Evolutionary conservation across 345 rosid species (phyloP), one percentile per base, ranked within the genome.

Genomic region (Dimocarpus longan): DNA sequence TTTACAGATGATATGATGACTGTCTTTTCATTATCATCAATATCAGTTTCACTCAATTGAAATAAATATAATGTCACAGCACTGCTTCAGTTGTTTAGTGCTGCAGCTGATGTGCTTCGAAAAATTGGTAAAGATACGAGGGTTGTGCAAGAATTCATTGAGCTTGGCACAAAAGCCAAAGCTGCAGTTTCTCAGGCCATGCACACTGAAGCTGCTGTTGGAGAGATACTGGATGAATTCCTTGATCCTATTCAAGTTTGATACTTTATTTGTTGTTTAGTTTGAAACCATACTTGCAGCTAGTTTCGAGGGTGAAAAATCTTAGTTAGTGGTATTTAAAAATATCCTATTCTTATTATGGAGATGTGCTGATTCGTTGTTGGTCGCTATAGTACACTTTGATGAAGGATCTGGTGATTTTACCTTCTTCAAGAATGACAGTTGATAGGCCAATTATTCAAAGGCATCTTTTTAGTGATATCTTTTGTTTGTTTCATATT

Each of bases 321-420:
- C n/a, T 42, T 59, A 12, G 3, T 9, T n/a, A n/a, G n/a, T n/a
- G 16, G 44, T 59, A 42, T 40, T 13, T 74, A 9, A 43, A 69
- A 60, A 8, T 5, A 21, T 43, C 9, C 5, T 13, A n/a, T 69
- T 43, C 13, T 19, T 4, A 37, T 32, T 22, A 10, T 46, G 8
- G 44, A 32, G 28, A 46, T 18, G 2, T 68, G 54, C 68, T 40
- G 21, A 71, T 8, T 37, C 57, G 21, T 46, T 74, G 5, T 72
- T 44, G 46, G 46, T 37, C 43, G 8, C 60, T 83, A 87, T 88
- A 97, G 99, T 94, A 76, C 82, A 92, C 98, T 6, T 78, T 94
- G 80, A 97, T 97, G 99, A 97, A 93, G 90, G 98, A 97, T 87
- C 99, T 98, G 98, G n/a, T 97, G 79, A 90, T 93, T 77, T 89